Evolutionary conservation across 306 rosid genomes (phyloP).

Genomic region (Prunus fruticosa): DNA sequence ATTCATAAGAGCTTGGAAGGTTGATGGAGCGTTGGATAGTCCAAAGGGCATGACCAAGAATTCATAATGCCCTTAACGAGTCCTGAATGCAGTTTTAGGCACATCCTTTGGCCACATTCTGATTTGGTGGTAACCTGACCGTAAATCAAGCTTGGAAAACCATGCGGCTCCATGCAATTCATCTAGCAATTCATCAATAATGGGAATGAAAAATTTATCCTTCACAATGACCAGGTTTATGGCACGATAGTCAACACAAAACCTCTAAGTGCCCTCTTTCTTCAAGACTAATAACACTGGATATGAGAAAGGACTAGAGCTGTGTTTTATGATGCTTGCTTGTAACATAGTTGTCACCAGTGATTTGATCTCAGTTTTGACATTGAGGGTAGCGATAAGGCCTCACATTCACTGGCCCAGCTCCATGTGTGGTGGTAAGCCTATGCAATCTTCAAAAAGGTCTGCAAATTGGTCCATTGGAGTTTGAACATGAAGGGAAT

Average conservation of each 20-base stretch:
- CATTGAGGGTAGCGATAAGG: background rate
- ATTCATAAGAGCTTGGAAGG: background rate
- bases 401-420: background rate
- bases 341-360: background rate
- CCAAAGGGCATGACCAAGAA: background rate
- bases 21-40: background rate
- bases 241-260: background rate
- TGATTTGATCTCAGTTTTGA: background rate
- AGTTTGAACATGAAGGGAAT: background rate
- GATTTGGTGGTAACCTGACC: background rate
- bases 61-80: background rate
- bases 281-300: background rate
- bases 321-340: background rate
- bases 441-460: background rate
- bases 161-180: background rate
- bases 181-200: background rate
- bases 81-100: background rate
- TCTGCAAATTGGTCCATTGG: background rate
- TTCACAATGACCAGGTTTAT: background rate
- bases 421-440: background rate
- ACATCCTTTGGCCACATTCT: background rate
- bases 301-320: background rate
- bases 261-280: background rate
- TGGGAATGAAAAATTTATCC: background rate
- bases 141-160: background rate